Base-by-base conservation (phyloP, 306 rosid genomes). In the Cajanus cajan region DNA sequence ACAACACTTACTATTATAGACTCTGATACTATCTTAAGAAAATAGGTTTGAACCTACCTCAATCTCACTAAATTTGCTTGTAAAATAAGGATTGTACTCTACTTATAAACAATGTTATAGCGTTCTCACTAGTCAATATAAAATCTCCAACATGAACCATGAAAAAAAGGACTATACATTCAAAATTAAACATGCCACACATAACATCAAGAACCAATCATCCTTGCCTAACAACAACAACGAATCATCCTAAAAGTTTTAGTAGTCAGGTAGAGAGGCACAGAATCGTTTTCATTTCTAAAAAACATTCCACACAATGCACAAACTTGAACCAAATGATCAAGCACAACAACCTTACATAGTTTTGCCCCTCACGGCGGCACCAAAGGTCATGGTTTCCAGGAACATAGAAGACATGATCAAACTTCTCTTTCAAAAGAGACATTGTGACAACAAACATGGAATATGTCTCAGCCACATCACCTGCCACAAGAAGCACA, bases 301-400 rank as follows among this genome's bases (percentile, higher is more conserved):
- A 33, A 55, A 59, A 64, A 64, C 3, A 80, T 52, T 52, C 21
- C 36, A 54, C 41, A 43, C 2, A 79, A 80, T 13, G 61, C 82
- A 63, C 57, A 74, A 80, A 76, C 24, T 28, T 66, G 41, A 39
- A 82, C 25, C 51, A 51, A 41, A 40, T 14, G 44, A 58, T 52
- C 8, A 76, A 45, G 74, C 57, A 78, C 44, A 80, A 37, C 12
- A 71, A 68, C 79, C 94, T 90, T 86, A 93, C 96, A 85, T 88
- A 81, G 66, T 83, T 77, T 21, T 83, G 84, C 39, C 80, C 88
- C 66, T 88, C 90, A 0, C 71, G 87, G 14, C 91, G 97, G 73
- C 93, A 91, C 98, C 98, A 93, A 43, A 93, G 85, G 70, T 93
- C 98, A 78, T 94, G 98, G 77, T 93, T 94, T 57, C 98, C 97